Evolutionary conservation across 169 alveolate genomes (phyloP).

Genomic region (Babesia bovis): DNA sequence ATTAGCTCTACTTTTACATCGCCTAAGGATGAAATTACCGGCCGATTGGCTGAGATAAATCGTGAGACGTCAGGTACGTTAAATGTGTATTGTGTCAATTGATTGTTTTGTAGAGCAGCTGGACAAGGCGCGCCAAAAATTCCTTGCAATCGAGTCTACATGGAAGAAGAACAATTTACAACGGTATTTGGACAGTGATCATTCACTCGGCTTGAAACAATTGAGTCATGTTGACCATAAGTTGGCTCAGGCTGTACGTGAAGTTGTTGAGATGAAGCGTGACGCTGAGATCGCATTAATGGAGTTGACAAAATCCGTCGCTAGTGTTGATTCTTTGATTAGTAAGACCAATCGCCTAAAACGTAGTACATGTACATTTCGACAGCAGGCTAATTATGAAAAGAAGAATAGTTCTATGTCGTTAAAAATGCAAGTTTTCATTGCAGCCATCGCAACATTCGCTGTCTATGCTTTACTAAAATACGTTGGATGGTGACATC

Average conservation of each 20-base stretch:
- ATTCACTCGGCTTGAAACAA: background rate
- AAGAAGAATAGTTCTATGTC: constrained; percentile 26
- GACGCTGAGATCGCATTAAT: constrained; percentile 62
- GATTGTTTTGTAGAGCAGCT: constrained; percentile 36
- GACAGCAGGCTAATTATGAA: constrained; percentile 45
- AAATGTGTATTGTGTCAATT: background rate
- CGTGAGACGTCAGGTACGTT: constrained; percentile 55
- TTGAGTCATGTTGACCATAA: constrained; percentile 46
- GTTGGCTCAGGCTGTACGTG: constrained; percentile 63
- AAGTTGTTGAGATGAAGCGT: constrained; percentile 57
- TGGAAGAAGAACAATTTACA: constrained; percentile 38
- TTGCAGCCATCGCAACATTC: constrained; percentile 32
- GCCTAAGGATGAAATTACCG: constrained; percentile 28
- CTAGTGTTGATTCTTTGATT: constrained; percentile 46
- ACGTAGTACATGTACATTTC: constrained; percentile 37
- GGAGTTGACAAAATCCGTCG: constrained; percentile 66
- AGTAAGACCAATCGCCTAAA: constrained; percentile 35
- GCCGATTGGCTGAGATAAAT: constrained; percentile 34
- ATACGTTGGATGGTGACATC: constrained; percentile 40
- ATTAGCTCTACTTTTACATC: constrained; percentile 16
- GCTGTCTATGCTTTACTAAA: constrained; percentile 14
- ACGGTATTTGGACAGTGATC: constrained; percentile 14
- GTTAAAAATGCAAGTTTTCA: constrained; percentile 41
- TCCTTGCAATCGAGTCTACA: constrained; percentile 38
- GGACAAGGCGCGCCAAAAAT: constrained; percentile 42